phyloP scores from a whole-genome alignment of 1,284 basidiomycete genomes.

The Ustilago bromivora region DNA sequence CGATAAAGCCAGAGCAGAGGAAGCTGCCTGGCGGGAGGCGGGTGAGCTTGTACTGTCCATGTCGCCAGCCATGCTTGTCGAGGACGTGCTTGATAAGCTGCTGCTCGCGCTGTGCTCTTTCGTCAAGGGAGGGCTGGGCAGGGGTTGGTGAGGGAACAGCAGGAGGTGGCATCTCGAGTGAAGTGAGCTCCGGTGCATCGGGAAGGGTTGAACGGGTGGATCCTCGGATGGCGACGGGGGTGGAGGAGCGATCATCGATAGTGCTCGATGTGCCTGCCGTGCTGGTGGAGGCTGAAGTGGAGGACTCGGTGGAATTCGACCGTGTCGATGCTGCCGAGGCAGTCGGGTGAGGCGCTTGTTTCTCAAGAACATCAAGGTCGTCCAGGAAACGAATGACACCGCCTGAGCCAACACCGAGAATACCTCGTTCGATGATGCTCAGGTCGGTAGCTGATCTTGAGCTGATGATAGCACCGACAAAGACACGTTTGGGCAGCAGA shows the following conservation, averaged over 20 bases:
- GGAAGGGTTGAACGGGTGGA: constrained; percentile 15
- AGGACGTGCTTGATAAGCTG: constrained; percentile 43
- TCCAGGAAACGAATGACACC: constrained; percentile 64
- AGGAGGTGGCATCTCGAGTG: constrained; percentile 48
- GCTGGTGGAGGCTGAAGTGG: constrained; percentile 31
- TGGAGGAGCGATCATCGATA: constrained; percentile 49
- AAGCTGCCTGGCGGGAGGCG: constrained; percentile 79
- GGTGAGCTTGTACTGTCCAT: constrained; percentile 71
- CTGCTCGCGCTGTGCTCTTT: constrained; percentile 38
- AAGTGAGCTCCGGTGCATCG: constrained; percentile 43
- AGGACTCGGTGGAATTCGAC: constrained; percentile 24
- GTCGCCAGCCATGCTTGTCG: constrained; percentile 55
- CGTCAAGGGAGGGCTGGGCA: constrained; percentile 14
- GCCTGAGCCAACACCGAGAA: constrained; percentile 60
- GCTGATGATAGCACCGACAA: constrained; percentile 61
- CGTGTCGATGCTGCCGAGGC: constrained; percentile 1
- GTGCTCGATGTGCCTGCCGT: constrained; percentile 9
- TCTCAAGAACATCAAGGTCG: constrained; percentile 54
- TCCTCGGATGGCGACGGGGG: constrained; percentile 51
- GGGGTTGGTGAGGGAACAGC: constrained; percentile 33
- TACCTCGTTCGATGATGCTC: constrained; percentile 51
- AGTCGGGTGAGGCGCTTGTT: constrained; percentile 13
- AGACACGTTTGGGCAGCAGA: constrained; percentile 56
- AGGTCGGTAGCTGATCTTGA: constrained; percentile 50
- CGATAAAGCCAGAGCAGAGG: constrained; percentile 86